These are phyloP conservation scores for Umbelopsis sp. DNA, from an alignment of 192 early-diverging fungal species.

Conservation along the genomic window DNA sequence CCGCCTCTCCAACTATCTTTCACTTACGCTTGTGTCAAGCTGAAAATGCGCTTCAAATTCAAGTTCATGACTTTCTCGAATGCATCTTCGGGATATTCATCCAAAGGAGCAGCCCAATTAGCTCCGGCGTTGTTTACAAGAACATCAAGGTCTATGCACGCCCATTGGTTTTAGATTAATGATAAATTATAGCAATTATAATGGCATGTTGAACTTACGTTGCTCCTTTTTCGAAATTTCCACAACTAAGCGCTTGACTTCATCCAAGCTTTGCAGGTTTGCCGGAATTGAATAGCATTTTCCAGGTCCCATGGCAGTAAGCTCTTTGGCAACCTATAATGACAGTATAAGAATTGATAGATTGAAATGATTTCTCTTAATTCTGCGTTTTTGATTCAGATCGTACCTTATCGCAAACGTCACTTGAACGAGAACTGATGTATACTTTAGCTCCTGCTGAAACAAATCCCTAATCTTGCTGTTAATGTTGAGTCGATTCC, in stretches of 20 bases:
- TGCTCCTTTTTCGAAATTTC: constrained; percentile 63
- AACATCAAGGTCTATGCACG: constrained; percentile 66
- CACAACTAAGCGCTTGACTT: constrained; percentile 57
- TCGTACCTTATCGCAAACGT: constrained; percentile 55
- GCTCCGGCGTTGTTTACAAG: constrained; percentile 90
- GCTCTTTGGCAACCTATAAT: constrained; percentile 53
- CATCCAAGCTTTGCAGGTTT: constrained; percentile 63
- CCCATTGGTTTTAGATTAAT: background rate
- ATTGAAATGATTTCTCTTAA: background rate
- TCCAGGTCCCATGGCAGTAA: constrained; percentile 69
- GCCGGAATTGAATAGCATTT: constrained; percentile 72
- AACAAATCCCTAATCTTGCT: constrained; percentile 61
- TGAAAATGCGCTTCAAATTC: constrained; percentile 84
- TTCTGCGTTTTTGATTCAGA: constrained; percentile 9
- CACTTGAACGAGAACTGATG: constrained; percentile 79
- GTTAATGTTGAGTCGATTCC: background rate
- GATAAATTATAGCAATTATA: background rate
- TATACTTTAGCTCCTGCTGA: constrained; percentile 92
- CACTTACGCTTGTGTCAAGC: constrained; percentile 70
- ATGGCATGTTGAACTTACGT: constrained; percentile 35
- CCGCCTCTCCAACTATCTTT: background rate
- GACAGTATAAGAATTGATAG: background rate
- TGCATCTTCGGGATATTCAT: constrained; percentile 59
- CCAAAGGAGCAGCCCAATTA: constrained; percentile 54
- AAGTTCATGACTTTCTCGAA: constrained; percentile 83